Evolutionary conservation across 116 monocot species (phyloP).

Genomic region (Trichopus zeylanicus): DNA sequence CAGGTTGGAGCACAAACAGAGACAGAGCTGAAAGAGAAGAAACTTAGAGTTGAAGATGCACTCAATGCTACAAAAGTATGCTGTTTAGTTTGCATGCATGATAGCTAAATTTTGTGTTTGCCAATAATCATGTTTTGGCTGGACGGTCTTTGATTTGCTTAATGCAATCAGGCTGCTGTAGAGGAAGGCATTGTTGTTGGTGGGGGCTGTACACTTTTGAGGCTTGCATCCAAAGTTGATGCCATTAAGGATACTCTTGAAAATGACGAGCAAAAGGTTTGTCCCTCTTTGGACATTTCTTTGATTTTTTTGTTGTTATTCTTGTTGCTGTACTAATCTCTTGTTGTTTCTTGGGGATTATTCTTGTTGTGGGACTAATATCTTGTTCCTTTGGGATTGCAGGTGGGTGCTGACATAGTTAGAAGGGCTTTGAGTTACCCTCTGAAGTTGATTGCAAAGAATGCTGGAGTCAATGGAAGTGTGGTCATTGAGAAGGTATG

Average conservation of each 20-base stretch:
- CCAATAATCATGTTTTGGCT: neutral
- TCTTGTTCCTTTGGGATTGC: too few species aligned
- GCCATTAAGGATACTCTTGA: slow-evolving; percentile 77
- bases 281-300: neutral
- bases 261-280: slow-evolving; percentile 69
- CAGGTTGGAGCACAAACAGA: slow-evolving; percentile 89
- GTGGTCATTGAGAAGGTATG: slow-evolving; percentile 80
- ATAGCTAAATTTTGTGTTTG: neutral
- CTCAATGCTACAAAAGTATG: slow-evolving; percentile 84
- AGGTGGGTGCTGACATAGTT: slow-evolving; percentile 86
- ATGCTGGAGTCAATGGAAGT: slow-evolving; percentile 91
- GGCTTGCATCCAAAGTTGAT: slow-evolving; percentile 78
- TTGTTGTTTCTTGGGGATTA: neutral
- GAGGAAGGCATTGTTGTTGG: slow-evolving; percentile 54
- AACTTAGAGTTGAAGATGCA: slow-evolving; percentile 89
- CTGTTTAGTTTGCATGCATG: neutral
- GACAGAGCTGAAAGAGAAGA: slow-evolving; percentile 88
- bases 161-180: slow-evolving; percentile 3
- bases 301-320: neutral
- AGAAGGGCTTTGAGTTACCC: slow-evolving; percentile 83
- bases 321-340: neutral
- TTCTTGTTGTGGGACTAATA: too few species aligned
- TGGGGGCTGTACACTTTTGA: slow-evolving; percentile 66
- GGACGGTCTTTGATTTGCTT: neutral
- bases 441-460: slow-evolving; percentile 81